Evolutionary conservation across 1,284 basidiomycete species (phyloP), one percentile per base, ranked within the genome.

Genomic region (Xanthoconium separans): DNA sequence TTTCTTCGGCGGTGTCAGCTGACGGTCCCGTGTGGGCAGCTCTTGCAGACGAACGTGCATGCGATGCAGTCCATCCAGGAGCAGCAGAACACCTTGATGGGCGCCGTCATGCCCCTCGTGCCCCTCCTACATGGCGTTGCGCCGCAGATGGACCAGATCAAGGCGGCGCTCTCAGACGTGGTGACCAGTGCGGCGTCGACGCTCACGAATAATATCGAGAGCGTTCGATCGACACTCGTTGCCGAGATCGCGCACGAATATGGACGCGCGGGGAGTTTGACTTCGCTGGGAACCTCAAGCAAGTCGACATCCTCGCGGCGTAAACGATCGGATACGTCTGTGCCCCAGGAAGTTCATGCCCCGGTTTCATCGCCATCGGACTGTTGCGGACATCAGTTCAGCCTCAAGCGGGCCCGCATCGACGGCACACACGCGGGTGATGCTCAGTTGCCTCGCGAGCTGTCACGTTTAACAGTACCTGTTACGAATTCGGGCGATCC

Each of bases 51-150:
- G 10, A 82, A 85, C 54, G 70, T 71, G 5, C 79, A 82, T 61
- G 73, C 75, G 11, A 70, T 87, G 41, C 83, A 82, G 57, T 75
- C 74, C 2, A 56, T 66, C 13, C 73, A 72, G 45, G 61, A 69
- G 12, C 72, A 75, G 24, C 68, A 74, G 37, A 64, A 71, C 20
- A 71, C 77, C 0, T 37, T 68, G 16, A 64, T 86, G 2, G 62
- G 79, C 18, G 70, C 79, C 16, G 64, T 88, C 3, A 57, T 78
- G 1, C 83, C 86, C 6, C 64, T 88, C 11, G 65, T 84, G 7
- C 82, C 85, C 20, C 68, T 84, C 9, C 56, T 87, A 5, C 82
- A 86, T 50, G 71, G 78, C 6, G 57, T 87, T 27, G 79, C 84
- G 2, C 64, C 79, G 1, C 81, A 85, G 56, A 74, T 87, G 47